Conservation (phyloP, 768 basidiomycete genomes). For the Xerocomellus dryophilus region DNA sequence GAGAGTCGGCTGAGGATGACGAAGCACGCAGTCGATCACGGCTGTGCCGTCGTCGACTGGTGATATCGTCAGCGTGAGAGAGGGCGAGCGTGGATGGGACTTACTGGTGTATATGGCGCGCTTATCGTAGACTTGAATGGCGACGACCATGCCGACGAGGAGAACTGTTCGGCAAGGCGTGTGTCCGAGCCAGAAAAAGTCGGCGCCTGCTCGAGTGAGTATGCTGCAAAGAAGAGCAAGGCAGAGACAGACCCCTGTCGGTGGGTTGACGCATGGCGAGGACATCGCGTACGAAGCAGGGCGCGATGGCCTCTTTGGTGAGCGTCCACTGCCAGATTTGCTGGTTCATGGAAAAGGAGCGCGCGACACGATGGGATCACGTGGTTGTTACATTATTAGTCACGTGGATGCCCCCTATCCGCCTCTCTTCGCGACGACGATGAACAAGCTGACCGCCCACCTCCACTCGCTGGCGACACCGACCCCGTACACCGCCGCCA, state of each 20-base stretch:
- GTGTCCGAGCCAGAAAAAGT: conserved; percentile 70
- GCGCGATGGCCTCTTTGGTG: conserved; percentile 50
- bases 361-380: conserved; percentile 6
- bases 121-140: conserved; percentile 55
- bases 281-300: conserved; percentile 55
- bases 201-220: conserved; percentile 37
- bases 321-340: conserved; percentile 51
- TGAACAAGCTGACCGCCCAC: conserved; percentile 25
- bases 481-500: conserved; percentile 46
- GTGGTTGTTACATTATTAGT: not conserved
- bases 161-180: conserved; percentile 65
- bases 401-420: not conserved
- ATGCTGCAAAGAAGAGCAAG: not conserved
- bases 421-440: not conserved
- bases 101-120: conserved; percentile 58
- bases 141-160: conserved; percentile 64
- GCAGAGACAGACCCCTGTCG: conserved; percentile 27
- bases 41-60: conserved; percentile 77
- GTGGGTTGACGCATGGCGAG: conserved; percentile 42
- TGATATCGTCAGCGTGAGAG: not conserved
- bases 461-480: conserved; percentile 37
- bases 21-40: conserved; percentile 64
- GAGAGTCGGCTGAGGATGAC: conserved; percentile 33
- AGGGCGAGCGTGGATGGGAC: not conserved
- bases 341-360: conserved; percentile 11